phyloP scores from a whole-genome alignment of 2,329 filamentous ascomycete genomes.

The Aspergillus sp. region DNA sequence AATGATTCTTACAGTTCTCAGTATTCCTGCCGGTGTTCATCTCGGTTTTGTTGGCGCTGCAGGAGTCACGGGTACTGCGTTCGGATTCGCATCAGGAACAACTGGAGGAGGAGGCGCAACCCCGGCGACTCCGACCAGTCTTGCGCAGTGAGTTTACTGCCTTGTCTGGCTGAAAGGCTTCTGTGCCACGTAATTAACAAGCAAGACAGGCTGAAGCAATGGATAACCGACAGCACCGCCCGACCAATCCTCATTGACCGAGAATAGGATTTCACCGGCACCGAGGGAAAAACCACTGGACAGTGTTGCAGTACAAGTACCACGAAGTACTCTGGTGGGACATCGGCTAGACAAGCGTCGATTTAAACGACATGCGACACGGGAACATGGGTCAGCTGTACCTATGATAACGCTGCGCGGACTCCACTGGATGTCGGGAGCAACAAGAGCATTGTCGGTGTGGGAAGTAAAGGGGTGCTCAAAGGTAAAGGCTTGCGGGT shows the following conservation, averaged over 20 bases:
- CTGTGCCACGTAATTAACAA: neutral
- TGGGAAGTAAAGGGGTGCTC: constrained; percentile 53
- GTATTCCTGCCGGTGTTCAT: too few species aligned
- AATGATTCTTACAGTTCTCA: too few species aligned
- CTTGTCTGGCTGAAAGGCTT: too few species aligned
- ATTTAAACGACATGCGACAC: constrained; percentile 7
- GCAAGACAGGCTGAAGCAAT: neutral
- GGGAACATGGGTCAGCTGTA: constrained; percentile 35
- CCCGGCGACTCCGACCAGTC: too few species aligned
- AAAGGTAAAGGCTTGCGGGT: constrained; percentile 56
- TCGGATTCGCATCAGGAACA: constrained; percentile 1
- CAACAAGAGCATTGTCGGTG: constrained; percentile 57
- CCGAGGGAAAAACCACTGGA: constrained; percentile 41
- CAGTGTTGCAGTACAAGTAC: constrained; percentile 18
- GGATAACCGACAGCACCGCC: constrained; percentile 11
- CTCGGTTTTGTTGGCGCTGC: too few species aligned
- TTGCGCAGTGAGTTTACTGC: too few species aligned
- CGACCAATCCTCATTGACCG: constrained; percentile 12
- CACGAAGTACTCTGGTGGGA: constrained; percentile 10
- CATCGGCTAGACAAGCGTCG: constrained; percentile 8
- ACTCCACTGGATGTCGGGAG: constrained; percentile 51
- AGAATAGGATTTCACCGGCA: constrained; percentile 12
- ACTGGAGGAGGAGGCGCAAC: constrained; percentile 1
- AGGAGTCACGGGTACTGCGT: neutral
- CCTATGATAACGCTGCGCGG: constrained; percentile 50